Evolutionary conservation across 805 yeast species (phyloP), one percentile per base, ranked within the genome.

Genomic region (Lipomyces yamanashiensis): DNA sequence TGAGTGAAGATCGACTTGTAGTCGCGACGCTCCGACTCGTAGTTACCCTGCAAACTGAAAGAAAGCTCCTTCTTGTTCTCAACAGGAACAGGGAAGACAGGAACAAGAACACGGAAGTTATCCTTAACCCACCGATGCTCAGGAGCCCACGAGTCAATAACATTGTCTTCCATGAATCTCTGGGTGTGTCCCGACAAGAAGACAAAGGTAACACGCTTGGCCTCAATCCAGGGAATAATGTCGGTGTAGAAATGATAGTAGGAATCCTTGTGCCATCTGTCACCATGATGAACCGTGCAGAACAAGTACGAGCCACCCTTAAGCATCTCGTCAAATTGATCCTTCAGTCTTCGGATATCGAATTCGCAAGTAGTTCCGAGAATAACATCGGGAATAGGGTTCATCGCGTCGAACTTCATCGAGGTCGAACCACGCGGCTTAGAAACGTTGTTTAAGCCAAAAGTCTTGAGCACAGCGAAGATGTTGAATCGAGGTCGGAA

Each of bases 311-410:
- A 49, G 36, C 69, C 69, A 15, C 51, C 48, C 7, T 58, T 63
- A 15, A 50, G 68, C 62, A 64, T 57, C 10, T 21, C 19, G 37
- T 39, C 49, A 34, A 64, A 47, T 55, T 59, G 69, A 15, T 49
- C 36, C 40, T 58, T 61, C 52, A 58, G 40, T 2, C 61, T 50
- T 7, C 58, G 47, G 15, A 66, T 50, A 41, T 66, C 69, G 37
- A 58, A 63, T 52, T 66, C 69, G 51, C 69, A 66, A 17, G 69
- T 66, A 28, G 69, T 66, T 19, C 63, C 64, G 19, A 66, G 45
- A 23, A 66, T 43, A 12, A 66, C 52, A 21, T 66, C 69, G 10
- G 69, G 69, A 39, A 59, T 40, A 4, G 68, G 68, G 39, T 64
- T 52, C 59, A 17, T 37, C 40, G 60, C 62, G 40, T 61, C 59